Conservation (phyloP, 345 rosid species). For the Eutrema japonicum region DNA sequence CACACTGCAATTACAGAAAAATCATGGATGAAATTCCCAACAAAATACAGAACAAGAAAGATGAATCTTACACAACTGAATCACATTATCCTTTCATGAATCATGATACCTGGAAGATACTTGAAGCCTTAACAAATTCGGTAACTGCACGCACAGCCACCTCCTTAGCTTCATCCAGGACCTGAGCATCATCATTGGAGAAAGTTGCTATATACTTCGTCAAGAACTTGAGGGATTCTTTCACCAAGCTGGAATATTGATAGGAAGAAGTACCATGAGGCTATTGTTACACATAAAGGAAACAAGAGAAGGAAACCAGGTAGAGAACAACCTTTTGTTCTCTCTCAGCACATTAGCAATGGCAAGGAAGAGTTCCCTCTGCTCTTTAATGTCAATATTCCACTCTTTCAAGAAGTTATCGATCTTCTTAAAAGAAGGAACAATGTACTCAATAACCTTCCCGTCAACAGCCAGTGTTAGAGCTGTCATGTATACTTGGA, state of each 20-base stretch:
- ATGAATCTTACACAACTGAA: neutral
- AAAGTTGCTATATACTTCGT: slow-evolving; percentile 87
- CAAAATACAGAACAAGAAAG: slow-evolving; percentile 20
- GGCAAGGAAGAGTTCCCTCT: slow-evolving; percentile 78
- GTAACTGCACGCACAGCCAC: slow-evolving; percentile 75
- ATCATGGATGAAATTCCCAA: neutral
- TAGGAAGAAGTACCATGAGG: slow-evolving; percentile 19
- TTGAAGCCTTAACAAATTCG: slow-evolving; percentile 92
- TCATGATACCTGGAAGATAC: slow-evolving; percentile 75
- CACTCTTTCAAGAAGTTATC: slow-evolving; percentile 95
- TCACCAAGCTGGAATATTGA: slow-evolving; percentile 59
- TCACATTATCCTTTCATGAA: slow-evolving; percentile 3
- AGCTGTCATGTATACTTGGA: slow-evolving; percentile 81
- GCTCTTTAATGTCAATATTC: slow-evolving; percentile 79
- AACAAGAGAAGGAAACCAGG: neutral
- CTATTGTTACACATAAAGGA: neutral
- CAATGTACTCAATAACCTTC: slow-evolving; percentile 69
- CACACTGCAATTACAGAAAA: slow-evolving; percentile 65
- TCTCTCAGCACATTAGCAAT: slow-evolving; percentile 75
- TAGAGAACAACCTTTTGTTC: slow-evolving; percentile 62
- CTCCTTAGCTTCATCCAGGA: slow-evolving; percentile 83
- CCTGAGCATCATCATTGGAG: slow-evolving; percentile 66
- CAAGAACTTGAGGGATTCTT: slow-evolving; percentile 74
- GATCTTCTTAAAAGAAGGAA: slow-evolving; percentile 78
- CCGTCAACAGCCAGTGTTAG: slow-evolving; percentile 71